Evolutionary conservation across 169 alveolate genomes (phyloP), one percentile per base, ranked within the genome.

Genomic region (Plasmodium fragile): DNA sequence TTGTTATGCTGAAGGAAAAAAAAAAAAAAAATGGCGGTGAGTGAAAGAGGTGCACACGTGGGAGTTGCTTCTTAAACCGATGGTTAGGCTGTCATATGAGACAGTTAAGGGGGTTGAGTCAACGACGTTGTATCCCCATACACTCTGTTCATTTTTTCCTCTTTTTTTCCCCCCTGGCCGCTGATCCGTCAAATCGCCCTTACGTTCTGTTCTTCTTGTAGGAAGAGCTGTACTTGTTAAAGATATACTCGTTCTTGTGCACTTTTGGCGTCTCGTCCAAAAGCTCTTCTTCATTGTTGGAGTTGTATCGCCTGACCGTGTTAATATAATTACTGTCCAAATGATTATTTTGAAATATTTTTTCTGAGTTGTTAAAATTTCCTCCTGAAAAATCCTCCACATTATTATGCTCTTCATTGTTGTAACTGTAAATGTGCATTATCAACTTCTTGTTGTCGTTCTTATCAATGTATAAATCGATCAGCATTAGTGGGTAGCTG

Each of bases 151-250:
- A 11, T 43, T 77, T 8, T 28, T 30, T 43, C 7, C 43, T n/a
- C 39, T 43, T 77, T 8, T 28, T 30, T 43, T 2, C 43, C 34
- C 39, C 39, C 32, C 49, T 85, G 16, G 16, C 13, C 4, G 52
- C 52, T 0, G 0, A 49, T 75, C 11, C 34, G 34, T 0, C 41
- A 22, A 4, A 0, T 1, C 32, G 0, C 28, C 18, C 25, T 79
- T 90, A 90, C 94, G 91, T 90, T 30, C 81, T 79, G 28, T 79
- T 90, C 78, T 90, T 90, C 59, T 79, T 90, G 16, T 90, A 90
- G 30, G 91, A 18, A 16, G 91, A 32, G 59, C 92, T 90, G 59
- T 90, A 90, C 43, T 78, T 79, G 7, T 55, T 79, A 4, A 90
- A 28, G 13, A 90, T 79, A 28, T 90, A 90, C 36, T 80, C 83